These are phyloP conservation scores for Hyparrhenia diplandra DNA, from an alignment of 176 grass and related monocot genomes.

Conservation along the genomic window DNA sequence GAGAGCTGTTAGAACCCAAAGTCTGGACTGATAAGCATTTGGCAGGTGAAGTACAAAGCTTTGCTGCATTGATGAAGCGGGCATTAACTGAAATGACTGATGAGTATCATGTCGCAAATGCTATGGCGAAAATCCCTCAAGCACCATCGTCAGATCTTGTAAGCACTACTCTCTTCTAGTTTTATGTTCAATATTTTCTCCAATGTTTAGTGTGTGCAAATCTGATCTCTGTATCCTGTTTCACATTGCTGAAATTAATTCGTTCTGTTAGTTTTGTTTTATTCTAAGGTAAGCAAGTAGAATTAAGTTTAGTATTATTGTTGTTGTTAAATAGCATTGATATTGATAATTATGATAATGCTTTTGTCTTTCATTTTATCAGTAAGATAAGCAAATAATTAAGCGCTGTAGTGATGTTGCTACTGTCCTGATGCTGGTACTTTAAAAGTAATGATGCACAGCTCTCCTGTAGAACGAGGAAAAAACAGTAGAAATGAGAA, in stretches of 20 bases:
- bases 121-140: constrained; percentile 76
- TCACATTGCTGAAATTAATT: not conserved
- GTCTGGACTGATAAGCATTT: constrained; percentile 48
- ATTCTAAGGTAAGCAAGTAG: not conserved
- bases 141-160: constrained; percentile 92
- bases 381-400: not conserved
- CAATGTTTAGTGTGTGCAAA: not conserved
- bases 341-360: not conserved
- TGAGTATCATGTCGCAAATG: constrained; percentile 51
- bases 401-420: not conserved
- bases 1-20: constrained; percentile 59
- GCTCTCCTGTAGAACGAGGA: not conserved
- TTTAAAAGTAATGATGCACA: not conserved
- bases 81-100: constrained; percentile 79
- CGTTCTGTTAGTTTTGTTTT: not conserved
- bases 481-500: not conserved
- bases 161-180: constrained; percentile 24
- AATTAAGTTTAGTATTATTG: not conserved
- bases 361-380: not conserved
- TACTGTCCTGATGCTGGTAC: not conserved
- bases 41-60: constrained; percentile 42
- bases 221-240: not conserved
- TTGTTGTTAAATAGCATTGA: no score
- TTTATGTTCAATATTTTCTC: constrained; percentile 6
- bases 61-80: constrained; percentile 44